A percentile compares a stretch with the other conserved stretches of the same genome.
Evolutionary conservation across 2,329 filamentous ascomycete species (phyloP).

Genomic region (Rutstroemia sp.): DNA sequence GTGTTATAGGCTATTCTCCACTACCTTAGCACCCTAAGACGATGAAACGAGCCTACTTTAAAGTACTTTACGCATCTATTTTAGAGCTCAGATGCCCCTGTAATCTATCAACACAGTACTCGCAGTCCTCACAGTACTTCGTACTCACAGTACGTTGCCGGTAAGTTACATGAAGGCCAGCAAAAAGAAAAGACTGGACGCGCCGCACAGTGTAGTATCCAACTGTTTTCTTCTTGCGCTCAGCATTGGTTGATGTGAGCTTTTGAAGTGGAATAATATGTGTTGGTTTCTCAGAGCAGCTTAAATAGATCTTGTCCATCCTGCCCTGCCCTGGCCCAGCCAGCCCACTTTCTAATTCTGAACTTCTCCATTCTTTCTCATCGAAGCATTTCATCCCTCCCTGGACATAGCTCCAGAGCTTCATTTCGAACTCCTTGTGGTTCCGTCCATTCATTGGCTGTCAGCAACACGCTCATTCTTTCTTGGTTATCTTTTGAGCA

Average conservation of each 20-base stretch:
- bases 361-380: not conserved
- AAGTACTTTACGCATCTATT: not conserved
- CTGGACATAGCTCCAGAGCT: not conserved
- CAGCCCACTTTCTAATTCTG: not conserved
- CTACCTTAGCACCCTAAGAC: not conserved
- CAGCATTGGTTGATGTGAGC: too few species aligned
- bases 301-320: not conserved
- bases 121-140: too few species aligned
- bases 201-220: not conserved
- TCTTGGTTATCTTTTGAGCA: not conserved
- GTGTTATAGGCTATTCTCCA: not conserved
- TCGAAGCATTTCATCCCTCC: not conserved
- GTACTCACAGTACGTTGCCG: too few species aligned
- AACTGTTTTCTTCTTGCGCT: too few species aligned
- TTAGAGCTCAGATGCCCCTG: not conserved
- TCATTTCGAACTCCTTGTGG: not conserved
- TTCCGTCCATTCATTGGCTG: constrained; percentile 1
- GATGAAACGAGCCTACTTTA: not conserved
- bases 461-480: not conserved
- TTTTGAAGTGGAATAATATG: too few species aligned
- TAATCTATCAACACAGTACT: not conserved
- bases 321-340: too few species aligned
- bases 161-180: not conserved
- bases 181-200: not conserved
- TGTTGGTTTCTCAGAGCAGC: too few species aligned